Conservation (phyloP, 73 alveolate genomes). For the Paramecium octaurelia region DNA sequence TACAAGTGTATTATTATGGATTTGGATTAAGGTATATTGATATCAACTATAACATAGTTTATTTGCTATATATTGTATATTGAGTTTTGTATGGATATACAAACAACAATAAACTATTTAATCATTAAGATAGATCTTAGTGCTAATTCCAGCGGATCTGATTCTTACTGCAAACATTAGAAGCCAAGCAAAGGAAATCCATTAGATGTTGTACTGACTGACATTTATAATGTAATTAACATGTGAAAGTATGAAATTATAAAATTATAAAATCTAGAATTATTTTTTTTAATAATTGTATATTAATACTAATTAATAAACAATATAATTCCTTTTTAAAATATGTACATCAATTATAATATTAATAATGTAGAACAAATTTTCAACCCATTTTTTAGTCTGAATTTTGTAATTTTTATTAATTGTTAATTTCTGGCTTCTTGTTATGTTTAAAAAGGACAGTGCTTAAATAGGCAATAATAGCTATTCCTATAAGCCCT, state of each 20-base stretch:
- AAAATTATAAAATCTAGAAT: too few species aligned
- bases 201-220: background rate
- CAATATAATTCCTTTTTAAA: too few species aligned
- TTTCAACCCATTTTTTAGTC: too few species aligned
- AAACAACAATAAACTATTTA: background rate
- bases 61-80: background rate
- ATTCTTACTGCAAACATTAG: background rate
- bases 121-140: background rate
- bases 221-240: background rate
- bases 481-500: too few species aligned
- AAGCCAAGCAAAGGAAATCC: background rate
- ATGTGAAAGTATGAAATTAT: background rate
- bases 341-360: too few species aligned
- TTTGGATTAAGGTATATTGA: background rate
- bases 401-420: too few species aligned
- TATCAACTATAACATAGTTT: background rate
- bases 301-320: too few species aligned
- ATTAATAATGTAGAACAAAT: too few species aligned
- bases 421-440: too few species aligned
- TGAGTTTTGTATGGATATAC: background rate
- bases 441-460: too few species aligned
- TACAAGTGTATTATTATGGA: background rate
- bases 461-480: too few species aligned
- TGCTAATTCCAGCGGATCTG: background rate
- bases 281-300: too few species aligned